Percentiles rank a stretch among this genome's conserved stretches.
Evolutionary conservation across 2,329 filamentous ascomycete species (phyloP).

Genomic region (Helotiales sp.): DNA sequence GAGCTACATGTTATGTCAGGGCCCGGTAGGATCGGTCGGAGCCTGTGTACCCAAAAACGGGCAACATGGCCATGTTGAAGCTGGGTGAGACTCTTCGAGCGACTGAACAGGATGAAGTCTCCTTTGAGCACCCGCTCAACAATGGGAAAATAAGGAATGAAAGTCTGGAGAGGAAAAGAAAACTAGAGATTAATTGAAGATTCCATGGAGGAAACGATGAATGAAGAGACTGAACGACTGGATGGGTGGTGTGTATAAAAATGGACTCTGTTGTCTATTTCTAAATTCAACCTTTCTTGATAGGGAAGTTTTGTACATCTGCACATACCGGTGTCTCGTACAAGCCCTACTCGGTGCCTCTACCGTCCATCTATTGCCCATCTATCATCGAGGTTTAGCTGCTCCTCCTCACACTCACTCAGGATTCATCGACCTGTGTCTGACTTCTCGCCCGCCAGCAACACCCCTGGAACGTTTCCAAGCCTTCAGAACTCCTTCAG

Average conservation of each 20-base stretch:
- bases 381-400: background rate
- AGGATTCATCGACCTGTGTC: background rate
- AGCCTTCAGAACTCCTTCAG: slow-evolving; percentile 22
- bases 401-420: background rate
- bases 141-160: too few species aligned
- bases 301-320: background rate
- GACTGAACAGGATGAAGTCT: too few species aligned
- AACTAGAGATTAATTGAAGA: too few species aligned
- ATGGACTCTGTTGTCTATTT: background rate
- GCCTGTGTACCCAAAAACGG: background rate
- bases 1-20: background rate
- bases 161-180: too few species aligned
- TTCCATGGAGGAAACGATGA: background rate
- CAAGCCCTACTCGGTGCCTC: background rate
- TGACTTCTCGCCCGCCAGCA: background rate
- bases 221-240: background rate
- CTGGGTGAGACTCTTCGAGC: too few species aligned
- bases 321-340: background rate
- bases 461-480: background rate
- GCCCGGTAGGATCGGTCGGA: background rate
- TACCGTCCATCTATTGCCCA: background rate
- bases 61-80: too few species aligned
- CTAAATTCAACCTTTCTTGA: background rate
- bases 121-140: too few species aligned
- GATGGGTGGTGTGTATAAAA: background rate